Base-by-base conservation (phyloP, 192 early-diverging fungal species). In the Umbelopsis ramanniana region DNA sequence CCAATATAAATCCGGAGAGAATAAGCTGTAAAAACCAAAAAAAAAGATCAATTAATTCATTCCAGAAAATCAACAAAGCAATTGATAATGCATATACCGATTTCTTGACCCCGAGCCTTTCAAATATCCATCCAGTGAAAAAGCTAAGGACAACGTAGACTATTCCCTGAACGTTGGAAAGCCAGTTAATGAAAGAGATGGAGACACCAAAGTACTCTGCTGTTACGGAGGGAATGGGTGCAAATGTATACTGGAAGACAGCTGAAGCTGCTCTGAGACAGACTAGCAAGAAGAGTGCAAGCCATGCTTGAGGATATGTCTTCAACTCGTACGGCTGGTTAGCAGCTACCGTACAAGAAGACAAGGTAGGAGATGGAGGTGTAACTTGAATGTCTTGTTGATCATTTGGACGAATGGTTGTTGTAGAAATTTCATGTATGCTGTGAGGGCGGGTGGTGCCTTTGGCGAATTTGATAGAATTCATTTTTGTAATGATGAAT, bases 241-340 rank as follows among this genome's bases (percentile, higher is more conserved):
- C 69, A 72, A 67, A 79, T 7, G 78, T 79, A 23, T 55, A 72
- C 52, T 69, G 67, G 35, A 72, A 79, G 14, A 79, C 55, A 15
- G 78, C 66, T 21, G 71, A 46, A 9, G 71, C 66, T 6, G 66
- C 53, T 40, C 78, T 66, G 6, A 79, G 67, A 22, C 70, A 37
- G 12, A 75, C 70, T 2, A 79, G 23, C 19, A 71, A 46, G 22
- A 72, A 69, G 0, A 79, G 24, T 19, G 47, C 57, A 10, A 79
- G 7, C 78, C 78, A 79, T 9, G 78, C 78, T 72, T 75, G 55
- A 24, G 78, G 78, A 38, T 79, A 79, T 15, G 78, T 79, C 40
- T 57, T 72, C 37, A 63, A 33, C 37, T 63, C 57, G 12, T 37
- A 63, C 2, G 57, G 29, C 15, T 9, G 5, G 17, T 63, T 35